Base-by-base conservation (phyloP, 2,329 filamentous ascomycete genomes). In the Diaporthe longicolla region DNA sequence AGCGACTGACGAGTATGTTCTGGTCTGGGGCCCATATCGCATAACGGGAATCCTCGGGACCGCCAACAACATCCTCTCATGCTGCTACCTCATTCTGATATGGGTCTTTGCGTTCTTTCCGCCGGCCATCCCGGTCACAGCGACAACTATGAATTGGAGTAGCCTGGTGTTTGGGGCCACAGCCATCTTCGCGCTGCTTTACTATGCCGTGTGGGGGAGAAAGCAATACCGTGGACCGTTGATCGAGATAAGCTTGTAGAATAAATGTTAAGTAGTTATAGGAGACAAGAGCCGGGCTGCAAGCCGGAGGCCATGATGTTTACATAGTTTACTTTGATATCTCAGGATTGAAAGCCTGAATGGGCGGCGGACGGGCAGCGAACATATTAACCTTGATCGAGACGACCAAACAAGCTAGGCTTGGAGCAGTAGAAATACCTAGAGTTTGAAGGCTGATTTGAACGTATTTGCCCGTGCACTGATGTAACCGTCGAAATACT, bases 21-120 rank as follows among this genome's bases (percentile, higher is more conserved):
- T 88, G 1, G 79, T 83, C 8, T 91, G 89, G 89, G 89, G 89
- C 0, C 88, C 89, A 0, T 91, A 88, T 84, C 86, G 84, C 65
- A 72, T 91, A 0, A 86, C 86, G 0, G 88, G 88, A 4, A 78
- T 83, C 0, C 78, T 88, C 2, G 89, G 89, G 0, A 87, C 85
- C 11, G 77, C 85, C 35, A 91, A 90, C 78, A 91, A 91, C 74
- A 78, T 83, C 1, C 87, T 89, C 65, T 85, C 88, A 0, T 88
- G 87, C 77, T 70, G 83, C 7, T 91, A 90, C 77, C 85, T 88
- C 78, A 74, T 87, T 1, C 85, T 91, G 52, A 82, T 90, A 3
- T 84, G 89, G 17, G 90, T 91, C 80, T 91, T 88, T 84, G 86
- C 83, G 24, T 88, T 90, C 63, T 89, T 85, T 85, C 88, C 82